Base-by-base conservation (phyloP, 108 stramenopile genomes). In the Pseudonitzschia pungens region DNA sequence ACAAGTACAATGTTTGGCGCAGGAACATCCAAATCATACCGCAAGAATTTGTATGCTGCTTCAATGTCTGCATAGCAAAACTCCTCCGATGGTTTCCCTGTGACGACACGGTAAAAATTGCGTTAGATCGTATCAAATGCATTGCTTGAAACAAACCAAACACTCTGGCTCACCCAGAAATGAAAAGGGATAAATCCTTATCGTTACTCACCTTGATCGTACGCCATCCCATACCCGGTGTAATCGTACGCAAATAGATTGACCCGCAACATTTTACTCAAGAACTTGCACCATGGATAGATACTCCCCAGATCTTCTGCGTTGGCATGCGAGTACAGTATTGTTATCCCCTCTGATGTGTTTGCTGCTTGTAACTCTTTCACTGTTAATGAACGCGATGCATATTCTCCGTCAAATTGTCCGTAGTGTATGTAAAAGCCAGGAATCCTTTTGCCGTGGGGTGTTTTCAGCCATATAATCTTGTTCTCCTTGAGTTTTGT, bases 161-260 rank as follows among this genome's bases (percentile, higher is more conserved):
- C n/a, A n/a, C n/a, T n/a, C n/a, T n/a, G n/a, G n/a, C n/a, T n/a
- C n/a, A n/a, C n/a, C n/a, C n/a, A n/a, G n/a, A n/a, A n/a, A n/a
- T n/a, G n/a, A n/a, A n/a, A n/a, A n/a, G n/a, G n/a, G n/a, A n/a
- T n/a, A n/a, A n/a, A n/a, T n/a, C n/a, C n/a, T n/a, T n/a, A n/a
- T n/a, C n/a, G n/a, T 33, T 36, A 70, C 85, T 79, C 73, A 89
- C 91, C 91, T 73, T 89, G 81, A 72, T 88, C 92, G 63, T 77
- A 87, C 5, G 89, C 89, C 83, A 91, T 75, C 45, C 96, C 97
- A 74, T 98, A 98, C 27, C 99, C 99, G 4, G 96, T 90, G 76
- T 99, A 99, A 82, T 99, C 99, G 80, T 98, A 99, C 24, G 98
- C 99, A 71, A 99, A 84, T 40, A 99, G 86, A 80, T 99, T 98